Base-by-base conservation (phyloP, 768 basidiomycete species). In the Mycena kentingensis region DNA sequence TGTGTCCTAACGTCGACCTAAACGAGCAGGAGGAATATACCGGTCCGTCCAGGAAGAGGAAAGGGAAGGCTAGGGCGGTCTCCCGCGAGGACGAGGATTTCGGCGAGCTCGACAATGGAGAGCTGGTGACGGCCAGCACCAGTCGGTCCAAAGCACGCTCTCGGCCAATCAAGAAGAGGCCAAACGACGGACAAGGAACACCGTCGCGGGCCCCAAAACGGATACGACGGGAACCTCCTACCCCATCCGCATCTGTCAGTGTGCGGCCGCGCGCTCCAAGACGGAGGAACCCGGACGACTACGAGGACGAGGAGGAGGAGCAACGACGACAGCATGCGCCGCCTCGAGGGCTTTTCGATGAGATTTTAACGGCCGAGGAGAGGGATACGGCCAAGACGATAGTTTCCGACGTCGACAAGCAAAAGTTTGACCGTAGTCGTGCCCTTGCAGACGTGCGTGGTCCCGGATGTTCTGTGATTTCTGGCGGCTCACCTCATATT, bases 301-400 rank as follows among this genome's bases (percentile, higher is more conserved):
- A 83, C 64, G 84, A 84, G 34, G 78, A 79, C 16, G 87, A 90
- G 48, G 85, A 86, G 8, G 85, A 85, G 6, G 73, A 75, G 24
- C 67, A 70, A 11, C n/a, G n/a, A n/a, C n/a, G n/a, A n/a, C n/a
- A n/a, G n/a, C n/a, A n/a, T n/a, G n/a, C n/a, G n/a, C n/a, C n/a
- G n/a, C 68, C 72, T 36, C 76, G 75, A 34, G 85, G 86, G 22
- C 74, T 93, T 44, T 98, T 95, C 63, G 94, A 97, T 41, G 94
- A 93, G 19, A 77, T 96, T 34, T 76, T 98, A 29, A 69, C 68
- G 13, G 69, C 76, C 2, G 75, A 75, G 16, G 88, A 96, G 49
- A 81, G 91, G 29, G 91, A 93, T 64, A 85, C 79, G 37, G 71
- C 76, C 19, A 85, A 82, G 64, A 93, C 93, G 7, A 67, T 67